A percentile compares a stretch with the other conserved stretches of the same genome.
Evolutionary conservation across 192 early-diverging fungal species (phyloP).

Genomic region (Allomyces arbusculus): DNA sequence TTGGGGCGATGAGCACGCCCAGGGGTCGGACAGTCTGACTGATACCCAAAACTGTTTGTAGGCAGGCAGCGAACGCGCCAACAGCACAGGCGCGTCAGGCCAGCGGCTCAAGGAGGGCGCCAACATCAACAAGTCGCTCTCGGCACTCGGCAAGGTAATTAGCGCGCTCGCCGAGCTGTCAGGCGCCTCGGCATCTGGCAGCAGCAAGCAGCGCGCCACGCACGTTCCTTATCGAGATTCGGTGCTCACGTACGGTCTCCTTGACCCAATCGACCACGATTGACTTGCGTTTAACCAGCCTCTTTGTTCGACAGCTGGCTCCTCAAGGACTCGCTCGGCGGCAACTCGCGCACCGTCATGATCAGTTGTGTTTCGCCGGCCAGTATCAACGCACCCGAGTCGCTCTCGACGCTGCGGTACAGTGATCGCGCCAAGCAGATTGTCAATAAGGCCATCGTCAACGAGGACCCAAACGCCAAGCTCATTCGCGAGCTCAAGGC

Average conservation of each 20-base stretch:
- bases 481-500: conserved; percentile 65
- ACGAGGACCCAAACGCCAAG: conserved; percentile 63
- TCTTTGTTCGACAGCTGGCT: conserved; percentile 22
- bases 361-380: conserved; percentile 61
- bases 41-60: background rate
- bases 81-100: conserved; percentile 66
- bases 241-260: background rate
- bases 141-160: conserved; percentile 84
- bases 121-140: conserved; percentile 84
- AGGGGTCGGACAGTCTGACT: too few relatives aligned
- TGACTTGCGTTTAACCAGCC: conserved; percentile 33
- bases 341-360: conserved; percentile 66
- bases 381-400: conserved; percentile 44
- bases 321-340: conserved; percentile 62
- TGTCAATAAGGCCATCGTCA: conserved; percentile 75
- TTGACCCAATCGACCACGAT: background rate
- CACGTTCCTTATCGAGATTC: conserved; percentile 82
- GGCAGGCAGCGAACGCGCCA: conserved; percentile 81
- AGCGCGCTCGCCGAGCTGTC: conserved; percentile 56
- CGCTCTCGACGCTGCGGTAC: conserved; percentile 69
- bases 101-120: conserved; percentile 72
- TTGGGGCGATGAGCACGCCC: too few relatives aligned
- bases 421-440: conserved; percentile 79
- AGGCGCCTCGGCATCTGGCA: conserved; percentile 7
- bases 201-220: conserved; percentile 3